Conservation (phyloP, 1,284 basidiomycete genomes). For the Anthracocystis panici-leucophaei region DNA sequence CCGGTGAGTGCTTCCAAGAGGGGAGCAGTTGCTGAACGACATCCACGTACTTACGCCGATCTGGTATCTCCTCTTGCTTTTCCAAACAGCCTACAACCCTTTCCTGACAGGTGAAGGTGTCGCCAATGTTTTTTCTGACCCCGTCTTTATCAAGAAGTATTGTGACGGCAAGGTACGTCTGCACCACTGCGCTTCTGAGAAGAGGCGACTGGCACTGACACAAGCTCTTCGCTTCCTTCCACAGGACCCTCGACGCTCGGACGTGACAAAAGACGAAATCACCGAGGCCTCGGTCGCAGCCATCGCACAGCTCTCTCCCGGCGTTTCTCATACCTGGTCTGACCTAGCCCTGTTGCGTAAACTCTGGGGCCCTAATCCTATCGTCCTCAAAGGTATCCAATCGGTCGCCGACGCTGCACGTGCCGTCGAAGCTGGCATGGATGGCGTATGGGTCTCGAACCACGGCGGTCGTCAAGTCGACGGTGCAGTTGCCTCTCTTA, state of each 20-base stretch:
- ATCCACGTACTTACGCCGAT: not conserved
- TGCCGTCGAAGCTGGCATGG: constrained; percentile 60
- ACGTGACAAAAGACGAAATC: constrained; percentile 56
- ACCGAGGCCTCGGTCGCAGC: constrained; percentile 48
- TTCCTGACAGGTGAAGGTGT: constrained; percentile 74
- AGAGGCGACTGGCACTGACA: not conserved
- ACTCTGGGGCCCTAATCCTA: constrained; percentile 60
- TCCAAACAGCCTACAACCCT: constrained; percentile 74
- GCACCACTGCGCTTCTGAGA: not conserved
- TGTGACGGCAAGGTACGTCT: constrained; percentile 54
- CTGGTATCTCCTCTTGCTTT: not conserved
- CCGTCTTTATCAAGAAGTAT: constrained; percentile 60
- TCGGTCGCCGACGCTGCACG: constrained; percentile 52
- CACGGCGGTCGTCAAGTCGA: constrained; percentile 68
- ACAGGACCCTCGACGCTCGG: constrained; percentile 48
- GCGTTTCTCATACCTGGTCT: constrained; percentile 59
- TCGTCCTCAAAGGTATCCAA: constrained; percentile 67
- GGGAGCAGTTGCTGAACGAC: not conserved
- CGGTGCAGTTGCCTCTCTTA: constrained; percentile 58
- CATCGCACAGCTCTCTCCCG: constrained; percentile 58
- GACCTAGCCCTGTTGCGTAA: constrained; percentile 55
- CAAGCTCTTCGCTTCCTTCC: not conserved
- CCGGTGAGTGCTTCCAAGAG: not conserved
- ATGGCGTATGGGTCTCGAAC: constrained; percentile 66
- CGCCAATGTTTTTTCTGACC: constrained; percentile 61